phyloP scores from a whole-genome alignment of 75 land plant species.

The Cryptomeria japonica region DNA sequence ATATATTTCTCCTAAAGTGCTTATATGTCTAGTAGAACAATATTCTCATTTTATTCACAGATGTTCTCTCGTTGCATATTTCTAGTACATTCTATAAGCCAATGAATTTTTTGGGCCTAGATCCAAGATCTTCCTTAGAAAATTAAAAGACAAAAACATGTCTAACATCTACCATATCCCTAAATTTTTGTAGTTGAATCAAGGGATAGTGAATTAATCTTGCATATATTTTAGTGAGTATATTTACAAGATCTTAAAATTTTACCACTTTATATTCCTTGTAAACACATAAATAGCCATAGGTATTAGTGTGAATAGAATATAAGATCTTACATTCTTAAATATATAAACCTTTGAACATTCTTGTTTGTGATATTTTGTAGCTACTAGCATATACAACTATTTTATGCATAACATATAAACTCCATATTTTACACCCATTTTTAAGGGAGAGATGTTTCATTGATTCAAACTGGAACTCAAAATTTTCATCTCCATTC shows the following conservation, averaged over 20 bases:
- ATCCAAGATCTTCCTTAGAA: no score
- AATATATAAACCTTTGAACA: no score
- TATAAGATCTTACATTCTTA: no score
- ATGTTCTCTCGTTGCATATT: constrained; percentile 32
- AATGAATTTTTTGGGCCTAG: no score
- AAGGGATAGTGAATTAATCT: constrained; percentile 27
- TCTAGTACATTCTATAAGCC: constrained; percentile 4
- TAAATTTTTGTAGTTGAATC: constrained; percentile 21
- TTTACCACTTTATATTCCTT: background rate
- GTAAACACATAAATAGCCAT: background rate
- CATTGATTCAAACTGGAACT: no score
- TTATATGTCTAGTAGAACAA: constrained; percentile 28
- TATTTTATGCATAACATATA: no score
- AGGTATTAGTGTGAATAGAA: background rate
- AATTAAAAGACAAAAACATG: background rate
- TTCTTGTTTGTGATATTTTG: no score
- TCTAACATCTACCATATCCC: constrained; percentile 10
- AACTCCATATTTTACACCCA: no score
- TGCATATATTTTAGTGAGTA: constrained; percentile 30
- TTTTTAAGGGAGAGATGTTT: no score
- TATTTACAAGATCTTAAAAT: background rate
- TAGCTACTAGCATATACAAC: no score
- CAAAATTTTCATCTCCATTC: no score
- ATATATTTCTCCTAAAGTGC: constrained; percentile 39
- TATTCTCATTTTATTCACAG: constrained; percentile 35